phyloP scores from a whole-genome alignment of 1,284 basidiomycete species.

The Schizopora paradoxa region DNA sequence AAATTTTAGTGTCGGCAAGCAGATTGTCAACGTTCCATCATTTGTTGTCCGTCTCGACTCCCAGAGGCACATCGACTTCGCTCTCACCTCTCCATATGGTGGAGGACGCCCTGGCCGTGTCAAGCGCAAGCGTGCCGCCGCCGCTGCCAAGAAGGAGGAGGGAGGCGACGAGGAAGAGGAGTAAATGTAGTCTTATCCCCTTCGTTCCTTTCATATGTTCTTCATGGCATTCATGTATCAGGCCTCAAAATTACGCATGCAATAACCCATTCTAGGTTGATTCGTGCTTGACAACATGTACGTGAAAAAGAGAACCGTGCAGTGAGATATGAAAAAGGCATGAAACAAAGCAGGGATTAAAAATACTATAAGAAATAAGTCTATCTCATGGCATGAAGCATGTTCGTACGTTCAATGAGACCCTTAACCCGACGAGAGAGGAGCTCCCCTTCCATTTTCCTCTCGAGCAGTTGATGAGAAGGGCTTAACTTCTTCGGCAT shows the following conservation, averaged over 20 bases:
- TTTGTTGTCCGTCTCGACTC: conserved; percentile 98
- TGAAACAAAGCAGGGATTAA: no score
- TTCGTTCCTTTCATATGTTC: conserved; percentile 7
- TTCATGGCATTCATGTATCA: no score
- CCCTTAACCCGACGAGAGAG: conserved; percentile 66
- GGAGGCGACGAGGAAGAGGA: conserved; percentile 89
- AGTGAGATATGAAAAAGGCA: no score
- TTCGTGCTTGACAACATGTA: background rate
- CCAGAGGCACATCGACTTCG: conserved; percentile 99
- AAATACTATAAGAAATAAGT: no score
- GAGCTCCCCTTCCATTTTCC: conserved; percentile 67
- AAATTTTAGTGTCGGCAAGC: conserved; percentile 83
- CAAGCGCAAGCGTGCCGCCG: conserved; percentile 97
- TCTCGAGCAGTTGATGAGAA: conserved; percentile 71
- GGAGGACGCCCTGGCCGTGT: conserved; percentile 96
- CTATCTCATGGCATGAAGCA: no score
- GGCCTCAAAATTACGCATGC: no score
- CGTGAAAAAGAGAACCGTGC: no score
- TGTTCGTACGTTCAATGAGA: no score
- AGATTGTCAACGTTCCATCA: conserved; percentile 98
- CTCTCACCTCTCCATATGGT: conserved; percentile 95
- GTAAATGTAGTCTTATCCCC: conserved; percentile 32
- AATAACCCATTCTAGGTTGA: background rate
- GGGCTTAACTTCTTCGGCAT: conserved; percentile 71
- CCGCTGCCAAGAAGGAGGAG: conserved; percentile 88